Base-by-base conservation (phyloP, 176 grass and related monocot species). In the Oryza brachyantha region DNA sequence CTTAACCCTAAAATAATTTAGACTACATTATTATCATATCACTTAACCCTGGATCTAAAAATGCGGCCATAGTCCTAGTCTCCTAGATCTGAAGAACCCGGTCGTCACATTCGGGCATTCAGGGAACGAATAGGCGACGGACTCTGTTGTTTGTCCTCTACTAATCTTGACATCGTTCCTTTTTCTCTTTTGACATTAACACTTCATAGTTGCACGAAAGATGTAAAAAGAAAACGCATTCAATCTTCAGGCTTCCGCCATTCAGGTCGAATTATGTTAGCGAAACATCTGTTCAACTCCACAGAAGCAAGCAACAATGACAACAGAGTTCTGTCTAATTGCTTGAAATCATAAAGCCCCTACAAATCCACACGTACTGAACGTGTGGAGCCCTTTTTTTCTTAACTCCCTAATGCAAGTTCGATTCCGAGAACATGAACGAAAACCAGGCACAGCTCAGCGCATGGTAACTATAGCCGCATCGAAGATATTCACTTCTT, bases 401-500 rank as follows among this genome's bases (percentile, higher is more conserved):
- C 46, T 52, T 66, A 79, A 77, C 72, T 84, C 87, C 87, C 77
- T 73, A 61, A 58, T 26, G 45, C 25, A 81, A 66, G 87, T 89
- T 76, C 55, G 8, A 70, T 75, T 85, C 72, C 24, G 19, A 88
- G 28, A 63, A 81, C 60, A 85, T 25, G 45, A 61, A 61, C 1
- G 78, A 32, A 77, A 81, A 50, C 46, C 22, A 66, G 66, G 59
- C 72, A 66, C 72, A 64, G 75, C 72, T 81, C 81, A 65, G 58
- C 16, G 6, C 76, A 76, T 75, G 81, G 55, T 84, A 84, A 82
- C 71, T 83, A 88, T 73, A 57, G 73, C 72, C 31, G 61, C 54
- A 29, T 28, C 5, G 39, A 76, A 84, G 66, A 59, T 37, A 43
- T 90, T 91, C 83, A 94, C 80, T 94, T 94, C 88, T 94, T 93